Evolutionary conservation across 106 monocot genomes (phyloP), one percentile per base, ranked within the genome.

Genomic region (Dendrobium chrysotoxum): DNA sequence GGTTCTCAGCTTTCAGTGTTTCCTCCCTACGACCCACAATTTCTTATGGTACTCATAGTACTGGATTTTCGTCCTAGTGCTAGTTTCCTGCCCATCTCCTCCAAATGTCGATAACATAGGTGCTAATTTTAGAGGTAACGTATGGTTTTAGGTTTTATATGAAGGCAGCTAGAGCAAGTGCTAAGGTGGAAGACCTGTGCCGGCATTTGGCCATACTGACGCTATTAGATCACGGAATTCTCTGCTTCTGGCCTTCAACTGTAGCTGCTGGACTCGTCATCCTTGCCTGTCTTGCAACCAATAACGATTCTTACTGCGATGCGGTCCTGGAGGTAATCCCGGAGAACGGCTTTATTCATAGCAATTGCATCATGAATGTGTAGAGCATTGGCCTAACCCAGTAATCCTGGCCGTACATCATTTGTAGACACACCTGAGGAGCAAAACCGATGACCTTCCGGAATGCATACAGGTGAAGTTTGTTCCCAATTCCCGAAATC

Each of bases 181-280:
- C 66, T 0, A 76, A 83, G 54, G 86, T 88, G 53, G 87, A 95
- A 83, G 84, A 82, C 13, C 88, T 95, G 61, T 82, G 93, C 2
- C 89, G 88, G 55, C 82, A 87, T 68, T 77, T 99, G n/a, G 98
- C 98, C 4, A 84, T 90, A 8, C 64, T 95, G 38, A 85, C 89
- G 0, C 89, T 99, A 10, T 80, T 93, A 28, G 93, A 99, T 81
- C 92, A 92, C 45, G 79, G 90, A 41, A 86, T 88, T 77, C 92
- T 94, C 79, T 81, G 86, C 80, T 99, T 95, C 83, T 91, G 91
- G 91, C 92, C 98, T 31, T 99, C 98, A 53, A 99, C 92, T 47
- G 85, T 99, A 0, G 98, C 98, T 4, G 98, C 98, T n/a, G 87
- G 92, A 54, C 53, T 99, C 23, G 95, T 95, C 78, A 87, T 93